These are phyloP conservation scores for Silene coronaria DNA, from an alignment of 179 eudicot genomes.

Conservation along the genomic window DNA sequence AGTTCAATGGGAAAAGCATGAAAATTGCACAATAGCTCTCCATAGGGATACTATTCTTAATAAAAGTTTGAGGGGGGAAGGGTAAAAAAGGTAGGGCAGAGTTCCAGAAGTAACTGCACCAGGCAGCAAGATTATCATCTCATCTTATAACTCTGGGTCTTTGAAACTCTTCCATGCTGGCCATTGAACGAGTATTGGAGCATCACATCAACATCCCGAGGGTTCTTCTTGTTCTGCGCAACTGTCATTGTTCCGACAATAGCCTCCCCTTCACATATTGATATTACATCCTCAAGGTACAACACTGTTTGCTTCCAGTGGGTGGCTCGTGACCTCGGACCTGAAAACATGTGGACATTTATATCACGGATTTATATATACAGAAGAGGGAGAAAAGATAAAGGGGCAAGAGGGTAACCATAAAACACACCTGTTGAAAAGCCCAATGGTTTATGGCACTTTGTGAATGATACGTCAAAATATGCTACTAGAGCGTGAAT, in stretches of 20 bases:
- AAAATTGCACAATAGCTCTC: neutral
- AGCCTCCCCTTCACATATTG: slow-evolving; percentile 80
- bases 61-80: neutral
- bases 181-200: slow-evolving; percentile 76
- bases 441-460: slow-evolving; percentile 77
- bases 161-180: slow-evolving; percentile 52
- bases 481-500: slow-evolving; percentile 97
- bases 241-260: slow-evolving; percentile 70
- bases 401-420: neutral
- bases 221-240: slow-evolving; percentile 87
- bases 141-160: slow-evolving; percentile 82
- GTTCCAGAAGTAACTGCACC: neutral
- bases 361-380: neutral
- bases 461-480: slow-evolving; percentile 87
- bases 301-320: slow-evolving; percentile 98
- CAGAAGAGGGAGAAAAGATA: no score
- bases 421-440: slow-evolving; percentile 68
- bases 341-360: slow-evolving; percentile 31
- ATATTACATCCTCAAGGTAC: slow-evolving; percentile 82
- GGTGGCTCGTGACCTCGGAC: slow-evolving; percentile 82
- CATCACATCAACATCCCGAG: slow-evolving; percentile 80
- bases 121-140: slow-evolving; percentile 33
- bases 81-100: neutral
- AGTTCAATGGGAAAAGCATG: slow-evolving; percentile 2
- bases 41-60: neutral